Conservation (phyloP, 176 grass and related monocot genomes). For the Saccharum officinarum region DNA sequence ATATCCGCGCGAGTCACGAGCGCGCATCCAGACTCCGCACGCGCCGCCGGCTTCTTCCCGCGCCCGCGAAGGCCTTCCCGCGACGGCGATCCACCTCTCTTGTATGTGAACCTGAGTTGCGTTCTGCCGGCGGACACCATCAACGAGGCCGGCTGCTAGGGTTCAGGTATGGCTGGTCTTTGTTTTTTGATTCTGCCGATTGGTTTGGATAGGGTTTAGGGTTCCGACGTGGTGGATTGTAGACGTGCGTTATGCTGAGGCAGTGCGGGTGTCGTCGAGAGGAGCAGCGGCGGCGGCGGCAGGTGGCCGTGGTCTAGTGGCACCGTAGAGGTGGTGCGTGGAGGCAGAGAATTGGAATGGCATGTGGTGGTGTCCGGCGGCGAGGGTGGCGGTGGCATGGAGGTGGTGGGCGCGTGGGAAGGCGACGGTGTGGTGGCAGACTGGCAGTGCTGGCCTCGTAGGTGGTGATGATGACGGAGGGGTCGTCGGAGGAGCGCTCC, state of each 20-base stretch:
- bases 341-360: not conserved
- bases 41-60: no score
- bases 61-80: no score
- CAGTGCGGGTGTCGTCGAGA: not conserved
- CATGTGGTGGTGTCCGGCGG: constrained; percentile 9
- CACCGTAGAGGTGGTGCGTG: constrained; percentile 12
- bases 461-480: constrained; percentile 76
- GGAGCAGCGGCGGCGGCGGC: not conserved
- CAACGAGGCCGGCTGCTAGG: no score
- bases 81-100: no score
- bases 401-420: constrained; percentile 38
- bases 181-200: no score
- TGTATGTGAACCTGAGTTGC: no score
- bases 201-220: no score
- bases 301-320: not conserved
- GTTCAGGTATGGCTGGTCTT: no score
- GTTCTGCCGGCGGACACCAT: no score
- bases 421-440: constrained; percentile 61
- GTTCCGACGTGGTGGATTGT: no score
- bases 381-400: constrained; percentile 26
- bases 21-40: no score
- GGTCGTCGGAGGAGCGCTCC: constrained; percentile 66
- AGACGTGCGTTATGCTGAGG: not conserved
- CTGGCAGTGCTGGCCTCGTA: constrained; percentile 90
- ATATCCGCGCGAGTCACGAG: no score